phyloP scores from a whole-genome alignment of 148 eudicot genomes.

The Rhododendron ferrugineum region DNA sequence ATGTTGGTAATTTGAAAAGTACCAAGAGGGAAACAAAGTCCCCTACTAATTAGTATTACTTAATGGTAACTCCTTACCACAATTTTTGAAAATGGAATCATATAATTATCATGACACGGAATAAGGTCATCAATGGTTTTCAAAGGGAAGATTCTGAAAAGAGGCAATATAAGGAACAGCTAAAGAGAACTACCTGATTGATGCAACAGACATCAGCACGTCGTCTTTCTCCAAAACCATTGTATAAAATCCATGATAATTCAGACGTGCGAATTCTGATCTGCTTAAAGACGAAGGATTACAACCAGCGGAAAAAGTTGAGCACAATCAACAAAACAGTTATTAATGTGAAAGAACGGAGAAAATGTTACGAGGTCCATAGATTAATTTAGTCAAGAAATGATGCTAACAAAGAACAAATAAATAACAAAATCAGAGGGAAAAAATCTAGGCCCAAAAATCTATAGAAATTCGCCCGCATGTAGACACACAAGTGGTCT shows the following conservation, averaged over 20 bases:
- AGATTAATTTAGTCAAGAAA: neutral
- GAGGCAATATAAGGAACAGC: neutral
- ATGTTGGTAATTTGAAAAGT: neutral
- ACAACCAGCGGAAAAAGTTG: neutral
- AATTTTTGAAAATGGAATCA: neutral
- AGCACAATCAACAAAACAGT: neutral
- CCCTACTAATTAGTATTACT: neutral
- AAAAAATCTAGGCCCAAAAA: neutral
- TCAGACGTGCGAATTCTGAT: slow-evolving; percentile 76
- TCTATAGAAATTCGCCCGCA: neutral
- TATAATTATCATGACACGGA: neutral
- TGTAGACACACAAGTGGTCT: neutral
- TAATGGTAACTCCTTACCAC: neutral
- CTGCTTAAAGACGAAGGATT: slow-evolving; percentile 23
- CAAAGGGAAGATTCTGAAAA: neutral
- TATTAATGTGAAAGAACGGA: neutral
- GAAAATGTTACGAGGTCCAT: neutral
- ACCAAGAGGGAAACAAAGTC: neutral
- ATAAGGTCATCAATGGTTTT: neutral
- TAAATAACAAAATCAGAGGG: neutral
- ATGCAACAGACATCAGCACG: slow-evolving; percentile 65
- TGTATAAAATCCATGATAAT: slow-evolving; percentile 82
- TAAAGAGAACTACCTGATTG: slow-evolving; percentile 51
- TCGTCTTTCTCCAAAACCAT: slow-evolving; percentile 84
- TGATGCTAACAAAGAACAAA: neutral